Conservation (phyloP, 2,329 filamentous ascomycete species). For the Pseudogymnoascus sp. region DNA sequence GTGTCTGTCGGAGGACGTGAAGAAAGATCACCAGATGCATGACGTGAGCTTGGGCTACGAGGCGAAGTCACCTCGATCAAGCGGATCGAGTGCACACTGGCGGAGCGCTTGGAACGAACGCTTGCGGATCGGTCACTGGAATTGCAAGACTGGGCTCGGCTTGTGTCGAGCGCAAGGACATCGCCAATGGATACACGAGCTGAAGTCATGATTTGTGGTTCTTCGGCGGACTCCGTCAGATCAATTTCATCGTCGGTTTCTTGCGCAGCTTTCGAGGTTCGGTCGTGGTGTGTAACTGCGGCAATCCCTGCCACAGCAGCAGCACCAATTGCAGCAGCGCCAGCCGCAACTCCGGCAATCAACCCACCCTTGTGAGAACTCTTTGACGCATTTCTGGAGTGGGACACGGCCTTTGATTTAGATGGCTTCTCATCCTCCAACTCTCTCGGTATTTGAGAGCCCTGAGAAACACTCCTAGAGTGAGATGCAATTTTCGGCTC, state of each 20-base stretch:
- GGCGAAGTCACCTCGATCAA: slow-evolving; percentile 26
- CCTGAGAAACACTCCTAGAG: neutral
- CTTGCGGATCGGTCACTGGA: slow-evolving; percentile 20
- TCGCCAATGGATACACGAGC: slow-evolving; percentile 28
- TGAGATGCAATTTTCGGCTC: neutral
- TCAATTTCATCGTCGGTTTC: slow-evolving; percentile 13
- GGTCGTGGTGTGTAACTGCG: slow-evolving; percentile 18
- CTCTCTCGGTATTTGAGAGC: neutral
- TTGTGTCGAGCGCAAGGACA: slow-evolving; percentile 19
- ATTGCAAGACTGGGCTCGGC: slow-evolving; percentile 10
- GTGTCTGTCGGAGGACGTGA: neutral
- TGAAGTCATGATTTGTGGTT: slow-evolving; percentile 30
- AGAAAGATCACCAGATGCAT: neutral
- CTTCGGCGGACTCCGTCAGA: slow-evolving; percentile 26
- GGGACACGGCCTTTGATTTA: neutral
- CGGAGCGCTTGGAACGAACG: slow-evolving; percentile 17
- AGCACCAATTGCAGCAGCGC: slow-evolving; percentile 17
- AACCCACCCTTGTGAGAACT: slow-evolving; percentile 5
- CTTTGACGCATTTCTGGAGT: neutral
- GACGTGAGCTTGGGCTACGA: slow-evolving; percentile 17
- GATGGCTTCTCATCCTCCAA: neutral
- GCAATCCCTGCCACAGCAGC: slow-evolving; percentile 18
- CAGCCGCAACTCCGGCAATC: slow-evolving; percentile 16
- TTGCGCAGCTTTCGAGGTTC: slow-evolving; percentile 15
- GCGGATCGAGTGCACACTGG: slow-evolving; percentile 27